Evolutionary conservation across 257 asterid species (phyloP).

Genomic region (Jasminum sambac): DNA sequence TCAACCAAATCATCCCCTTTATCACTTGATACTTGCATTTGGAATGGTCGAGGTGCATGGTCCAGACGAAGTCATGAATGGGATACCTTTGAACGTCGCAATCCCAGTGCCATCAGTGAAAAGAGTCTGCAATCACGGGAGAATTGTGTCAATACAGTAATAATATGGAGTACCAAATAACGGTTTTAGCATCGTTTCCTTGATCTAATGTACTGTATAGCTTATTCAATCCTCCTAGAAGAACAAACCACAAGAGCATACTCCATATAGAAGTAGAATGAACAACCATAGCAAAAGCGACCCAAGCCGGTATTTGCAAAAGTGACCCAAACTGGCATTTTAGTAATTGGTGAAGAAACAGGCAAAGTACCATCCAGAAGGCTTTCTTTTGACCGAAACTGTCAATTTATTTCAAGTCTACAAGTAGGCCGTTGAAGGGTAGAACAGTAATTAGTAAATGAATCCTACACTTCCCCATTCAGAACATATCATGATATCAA

Average conservation of each 20-base stretch:
- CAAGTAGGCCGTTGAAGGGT: not conserved
- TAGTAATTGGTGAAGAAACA: not conserved
- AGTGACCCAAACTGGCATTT: not conserved
- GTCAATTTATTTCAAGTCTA: not conserved
- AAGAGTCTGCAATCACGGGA: constrained; percentile 62
- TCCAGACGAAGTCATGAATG: constrained; percentile 89
- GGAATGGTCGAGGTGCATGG: constrained; percentile 81
- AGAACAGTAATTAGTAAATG: not conserved
- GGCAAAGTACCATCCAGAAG: not conserved
- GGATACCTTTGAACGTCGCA: constrained; percentile 83
- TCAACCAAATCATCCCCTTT: not conserved
- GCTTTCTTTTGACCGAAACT: not conserved
- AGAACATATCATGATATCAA: not conserved
- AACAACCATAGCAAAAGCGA: not conserved
- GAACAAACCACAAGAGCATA: not conserved
- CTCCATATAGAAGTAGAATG: not conserved
- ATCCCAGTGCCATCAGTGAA: constrained; percentile 72
- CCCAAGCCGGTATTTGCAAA: not conserved
- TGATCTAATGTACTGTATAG: not conserved
- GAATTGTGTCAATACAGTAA: not conserved
- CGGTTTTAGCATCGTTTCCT: not conserved
- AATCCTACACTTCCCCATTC: not conserved
- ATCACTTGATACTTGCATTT: constrained; percentile 62
- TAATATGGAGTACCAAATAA: not conserved
- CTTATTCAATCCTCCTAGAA: not conserved